A percentile compares a stretch with the other conserved stretches of the same genome.
These are phyloP conservation scores for Colletotrichum nymphaeae DNA, from an alignment of 2,329 filamentous ascomycete species.

Conservation along the genomic window DNA sequence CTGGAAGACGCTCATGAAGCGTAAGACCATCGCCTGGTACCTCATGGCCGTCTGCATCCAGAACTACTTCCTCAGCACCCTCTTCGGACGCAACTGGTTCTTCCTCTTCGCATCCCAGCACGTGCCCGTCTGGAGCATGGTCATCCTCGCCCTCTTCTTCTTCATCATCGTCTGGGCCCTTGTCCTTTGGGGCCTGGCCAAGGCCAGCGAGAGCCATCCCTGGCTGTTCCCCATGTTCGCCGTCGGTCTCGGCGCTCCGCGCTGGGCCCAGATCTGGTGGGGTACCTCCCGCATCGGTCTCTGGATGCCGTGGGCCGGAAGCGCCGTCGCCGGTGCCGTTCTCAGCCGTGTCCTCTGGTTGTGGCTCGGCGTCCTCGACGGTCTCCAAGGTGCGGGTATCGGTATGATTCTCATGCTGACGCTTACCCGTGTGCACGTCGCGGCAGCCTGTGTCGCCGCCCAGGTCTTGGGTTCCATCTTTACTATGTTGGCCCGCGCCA, in stretches of 20 bases:
- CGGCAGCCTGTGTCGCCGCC: constrained; percentile 69
- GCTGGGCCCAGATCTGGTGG: constrained; percentile 78
- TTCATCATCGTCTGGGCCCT: constrained; percentile 66
- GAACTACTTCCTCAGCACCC: constrained; percentile 75
- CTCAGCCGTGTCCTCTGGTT: constrained; percentile 65
- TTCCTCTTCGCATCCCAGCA: constrained; percentile 71
- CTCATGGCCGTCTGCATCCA: constrained; percentile 72
- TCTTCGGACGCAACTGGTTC: constrained; percentile 75
- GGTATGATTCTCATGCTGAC: constrained; percentile 77
- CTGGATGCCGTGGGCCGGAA: constrained; percentile 72
- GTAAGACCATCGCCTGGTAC: constrained; percentile 76
- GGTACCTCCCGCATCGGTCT: constrained; percentile 68
- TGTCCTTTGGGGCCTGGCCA: constrained; percentile 62
- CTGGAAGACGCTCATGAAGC: constrained; percentile 69
- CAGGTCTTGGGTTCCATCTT: constrained; percentile 72
- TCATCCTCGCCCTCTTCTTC: constrained; percentile 66
- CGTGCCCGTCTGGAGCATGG: constrained; percentile 66
- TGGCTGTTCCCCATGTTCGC: constrained; percentile 77
- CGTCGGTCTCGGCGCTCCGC: constrained; percentile 72
- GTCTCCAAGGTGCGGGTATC: constrained; percentile 73
- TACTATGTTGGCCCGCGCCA: constrained; percentile 71
- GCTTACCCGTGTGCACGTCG: constrained; percentile 72
- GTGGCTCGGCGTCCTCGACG: constrained; percentile 75
- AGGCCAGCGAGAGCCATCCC: constrained; percentile 68
- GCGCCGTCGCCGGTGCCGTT: constrained; percentile 64